Evolutionary conservation across 225 moss, liverwort and hornwort species (phyloP).

Genomic region (Physcomitrellopsis africana): DNA sequence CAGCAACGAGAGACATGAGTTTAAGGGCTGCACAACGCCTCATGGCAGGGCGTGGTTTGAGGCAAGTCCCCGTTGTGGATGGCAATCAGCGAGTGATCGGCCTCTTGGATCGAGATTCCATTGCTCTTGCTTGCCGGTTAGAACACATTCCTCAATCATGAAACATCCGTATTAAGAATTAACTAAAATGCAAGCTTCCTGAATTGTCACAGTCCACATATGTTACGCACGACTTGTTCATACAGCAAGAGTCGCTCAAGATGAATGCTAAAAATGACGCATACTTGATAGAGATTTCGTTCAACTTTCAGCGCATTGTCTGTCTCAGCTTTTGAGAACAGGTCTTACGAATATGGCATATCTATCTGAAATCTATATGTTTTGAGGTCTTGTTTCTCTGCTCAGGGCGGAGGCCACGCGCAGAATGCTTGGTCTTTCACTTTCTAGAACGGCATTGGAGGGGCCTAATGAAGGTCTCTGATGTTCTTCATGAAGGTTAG

Average conservation of each 20-base stretch:
- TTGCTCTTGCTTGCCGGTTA: slow-evolving; percentile 92
- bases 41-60: slow-evolving; percentile 89
- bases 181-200: not conserved
- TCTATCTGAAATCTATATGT: not conserved
- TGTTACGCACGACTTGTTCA: not conserved
- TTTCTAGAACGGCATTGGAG: slow-evolving; percentile 33
- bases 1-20: slow-evolving; percentile 76
- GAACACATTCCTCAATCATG: slow-evolving; percentile 27
- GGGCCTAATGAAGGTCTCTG: slow-evolving; percentile 25
- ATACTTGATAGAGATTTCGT: slow-evolving; percentile 6
- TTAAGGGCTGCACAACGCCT: slow-evolving; percentile 81
- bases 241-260: too few relatives aligned
- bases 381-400: slow-evolving; percentile 26
- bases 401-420: slow-evolving; percentile 61
- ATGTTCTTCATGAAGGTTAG: slow-evolving; percentile 28
- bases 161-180: not conserved
- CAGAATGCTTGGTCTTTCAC: slow-evolving; percentile 56
- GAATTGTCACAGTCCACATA: too few relatives aligned
- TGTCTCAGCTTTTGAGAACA: slow-evolving; percentile 1
- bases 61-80: slow-evolving; percentile 88
- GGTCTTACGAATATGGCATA: not conserved
- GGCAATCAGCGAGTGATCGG: slow-evolving; percentile 65
- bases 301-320: slow-evolving; percentile 17
- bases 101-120: slow-evolving; percentile 92
- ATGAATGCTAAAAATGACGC: slow-evolving; percentile 16